These are phyloP conservation scores for Didymella keratinophila DNA, from an alignment of 2,329 filamentous ascomycete genomes.

Conservation along the genomic window DNA sequence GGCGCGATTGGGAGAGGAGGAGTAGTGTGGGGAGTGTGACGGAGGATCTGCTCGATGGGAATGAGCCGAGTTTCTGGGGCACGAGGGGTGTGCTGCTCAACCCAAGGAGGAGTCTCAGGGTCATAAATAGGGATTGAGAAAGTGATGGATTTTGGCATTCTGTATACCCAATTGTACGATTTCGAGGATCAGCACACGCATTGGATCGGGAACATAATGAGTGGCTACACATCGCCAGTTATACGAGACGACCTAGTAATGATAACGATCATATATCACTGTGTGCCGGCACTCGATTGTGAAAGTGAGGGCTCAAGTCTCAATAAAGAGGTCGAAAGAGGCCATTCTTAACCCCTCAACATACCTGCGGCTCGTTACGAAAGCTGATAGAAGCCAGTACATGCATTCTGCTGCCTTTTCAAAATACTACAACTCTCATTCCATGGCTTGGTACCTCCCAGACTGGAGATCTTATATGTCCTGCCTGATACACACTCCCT, in stretches of 20 bases:
- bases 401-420: too few species aligned
- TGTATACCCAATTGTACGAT: neutral
- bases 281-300: too few species aligned
- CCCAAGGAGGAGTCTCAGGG: slow-evolving; percentile 71
- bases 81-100: slow-evolving; percentile 67
- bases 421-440: too few species aligned
- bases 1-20: slow-evolving; percentile 40
- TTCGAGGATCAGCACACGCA: neutral
- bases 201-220: neutral
- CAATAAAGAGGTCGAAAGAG: too few species aligned
- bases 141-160: neutral
- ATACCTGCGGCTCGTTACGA: too few species aligned
- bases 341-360: too few species aligned
- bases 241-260: neutral
- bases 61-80: slow-evolving; percentile 75
- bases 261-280: neutral
- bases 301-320: too few species aligned
- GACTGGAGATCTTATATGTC: too few species aligned
- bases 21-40: slow-evolving; percentile 58
- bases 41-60: slow-evolving; percentile 67
- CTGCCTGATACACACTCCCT: too few species aligned
- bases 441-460: too few species aligned
- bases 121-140: slow-evolving; percentile 67
- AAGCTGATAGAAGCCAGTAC: too few species aligned
- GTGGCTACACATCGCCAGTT: neutral